A percentile compares a stretch with the other conserved stretches of the same genome.
Evolutionary conservation across 345 rosid genomes (phyloP).

Genomic region (Salix caprea): DNA sequence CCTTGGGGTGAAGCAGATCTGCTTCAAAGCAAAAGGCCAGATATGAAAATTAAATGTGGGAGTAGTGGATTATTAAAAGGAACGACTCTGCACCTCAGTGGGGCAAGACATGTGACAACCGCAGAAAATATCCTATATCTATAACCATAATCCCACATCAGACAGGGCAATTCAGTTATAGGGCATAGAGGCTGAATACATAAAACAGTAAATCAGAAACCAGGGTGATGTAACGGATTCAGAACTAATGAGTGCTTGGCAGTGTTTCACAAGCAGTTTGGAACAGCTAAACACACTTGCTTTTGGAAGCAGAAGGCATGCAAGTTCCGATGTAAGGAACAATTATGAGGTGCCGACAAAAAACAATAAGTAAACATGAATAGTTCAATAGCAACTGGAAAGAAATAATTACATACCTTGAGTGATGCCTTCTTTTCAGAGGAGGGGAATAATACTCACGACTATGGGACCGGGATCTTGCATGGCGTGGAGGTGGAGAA

Average conservation of each 20-base stretch:
- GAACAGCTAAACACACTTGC: neutral
- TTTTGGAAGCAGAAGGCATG: neutral
- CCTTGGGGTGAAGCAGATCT: conserved; percentile 31
- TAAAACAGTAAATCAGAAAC: neutral
- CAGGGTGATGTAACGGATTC: neutral
- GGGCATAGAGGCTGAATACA: neutral
- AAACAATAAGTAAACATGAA: neutral
- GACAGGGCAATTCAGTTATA: neutral
- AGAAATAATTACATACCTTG: conserved; percentile 38
- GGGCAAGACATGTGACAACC: neutral
- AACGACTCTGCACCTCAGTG: neutral
- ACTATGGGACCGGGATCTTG: conserved; percentile 48
- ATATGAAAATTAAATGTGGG: neutral
- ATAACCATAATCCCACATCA: neutral
- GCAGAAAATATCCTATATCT: neutral
- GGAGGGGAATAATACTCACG: conserved; percentile 29
- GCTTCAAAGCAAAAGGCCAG: conserved; percentile 16
- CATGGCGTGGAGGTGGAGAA: conserved; percentile 76
- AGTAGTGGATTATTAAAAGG: neutral
- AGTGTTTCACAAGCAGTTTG: neutral
- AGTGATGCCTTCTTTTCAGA: conserved; percentile 24
- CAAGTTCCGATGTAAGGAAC: neutral
- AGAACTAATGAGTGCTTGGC: neutral
- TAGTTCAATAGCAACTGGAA: too few relatives aligned
- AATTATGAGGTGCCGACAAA: neutral